A percentile compares a stretch with the other conserved stretches of the same genome.
Evolutionary conservation across 2,329 filamentous ascomycete genomes (phyloP).

Genomic region (Penicillium sp.): DNA sequence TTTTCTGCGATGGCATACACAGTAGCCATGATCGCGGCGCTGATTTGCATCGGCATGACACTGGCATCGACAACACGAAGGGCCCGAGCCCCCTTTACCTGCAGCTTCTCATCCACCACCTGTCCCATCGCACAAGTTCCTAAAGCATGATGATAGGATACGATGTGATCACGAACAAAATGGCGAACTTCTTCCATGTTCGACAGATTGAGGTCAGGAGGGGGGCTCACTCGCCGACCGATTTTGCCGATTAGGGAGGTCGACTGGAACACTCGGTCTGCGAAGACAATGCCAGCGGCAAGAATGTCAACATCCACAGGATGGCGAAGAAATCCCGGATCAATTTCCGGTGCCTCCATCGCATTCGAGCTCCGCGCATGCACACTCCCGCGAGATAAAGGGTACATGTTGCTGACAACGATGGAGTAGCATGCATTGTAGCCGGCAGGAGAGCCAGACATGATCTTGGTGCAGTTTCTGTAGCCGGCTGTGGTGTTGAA

Average conservation of each 20-base stretch:
- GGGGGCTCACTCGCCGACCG: too few species aligned
- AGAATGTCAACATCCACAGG: slow-evolving; percentile 15
- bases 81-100: slow-evolving; percentile 24
- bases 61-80: slow-evolving; percentile 27
- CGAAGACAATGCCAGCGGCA: slow-evolving; percentile 9
- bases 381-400: slow-evolving; percentile 18
- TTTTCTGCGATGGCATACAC: slow-evolving; percentile 38
- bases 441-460: not conserved
- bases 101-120: slow-evolving; percentile 27
- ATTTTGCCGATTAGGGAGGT: too few species aligned
- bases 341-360: slow-evolving; percentile 5
- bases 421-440: slow-evolving; percentile 9
- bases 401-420: slow-evolving; percentile 13
- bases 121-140: slow-evolving; percentile 30
- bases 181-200: slow-evolving; percentile 2
- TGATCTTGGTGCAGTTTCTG: not conserved
- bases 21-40: slow-evolving; percentile 24
- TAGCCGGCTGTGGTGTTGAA: not conserved
- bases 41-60: slow-evolving; percentile 27
- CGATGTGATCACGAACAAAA: slow-evolving; percentile 1
- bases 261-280: not conserved
- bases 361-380: slow-evolving; percentile 13
- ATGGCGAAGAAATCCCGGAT: slow-evolving; percentile 13
- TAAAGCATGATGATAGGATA: slow-evolving; percentile 14
- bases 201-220: too few species aligned